Conservation (phyloP, 495 filamentous ascomycete genomes). For the Eremomyces bilateralis region DNA sequence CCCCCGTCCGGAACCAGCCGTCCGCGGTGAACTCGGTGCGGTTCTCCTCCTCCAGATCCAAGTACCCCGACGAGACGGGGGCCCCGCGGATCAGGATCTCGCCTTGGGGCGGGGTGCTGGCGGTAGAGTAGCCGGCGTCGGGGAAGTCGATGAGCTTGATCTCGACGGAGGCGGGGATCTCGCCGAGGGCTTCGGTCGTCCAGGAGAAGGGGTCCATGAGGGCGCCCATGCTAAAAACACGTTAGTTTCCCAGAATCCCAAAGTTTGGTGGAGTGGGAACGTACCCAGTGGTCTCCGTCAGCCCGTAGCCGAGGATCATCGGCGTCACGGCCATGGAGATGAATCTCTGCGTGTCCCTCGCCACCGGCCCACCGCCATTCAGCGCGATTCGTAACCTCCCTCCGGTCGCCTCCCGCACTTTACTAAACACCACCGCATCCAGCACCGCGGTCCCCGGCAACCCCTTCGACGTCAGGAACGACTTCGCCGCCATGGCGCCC, state of each 20-base stretch:
- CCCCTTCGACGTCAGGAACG: slow-evolving; percentile 50
- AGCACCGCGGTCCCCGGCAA: slow-evolving; percentile 43
- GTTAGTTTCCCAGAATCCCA: slow-evolving; percentile 2
- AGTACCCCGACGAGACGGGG: slow-evolving; percentile 52
- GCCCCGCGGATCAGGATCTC: slow-evolving; percentile 83
- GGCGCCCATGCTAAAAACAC: slow-evolving; percentile 42
- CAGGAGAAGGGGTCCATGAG: slow-evolving; percentile 79
- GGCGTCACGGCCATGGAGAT: slow-evolving; percentile 23
- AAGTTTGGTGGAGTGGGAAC: slow-evolving; percentile 1
- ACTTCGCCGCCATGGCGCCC: slow-evolving; percentile 70
- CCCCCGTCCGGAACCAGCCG: slow-evolving; percentile 91
- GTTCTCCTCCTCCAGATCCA: slow-evolving; percentile 67
- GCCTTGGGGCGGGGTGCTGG: slow-evolving; percentile 79
- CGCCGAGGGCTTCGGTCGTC: slow-evolving; percentile 63
- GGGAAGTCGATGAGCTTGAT: slow-evolving; percentile 89
- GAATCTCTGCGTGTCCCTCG: slow-evolving; percentile 24
- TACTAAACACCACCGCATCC: slow-evolving; percentile 23
- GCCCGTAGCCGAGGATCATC: slow-evolving; percentile 54
- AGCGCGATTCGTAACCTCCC: slow-evolving; percentile 20
- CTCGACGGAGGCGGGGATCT: slow-evolving; percentile 63
- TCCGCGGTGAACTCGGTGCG: slow-evolving; percentile 48
- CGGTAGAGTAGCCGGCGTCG: slow-evolving; percentile 76
- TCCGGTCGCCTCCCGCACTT: slow-evolving; percentile 23
- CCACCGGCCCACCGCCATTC: slow-evolving; percentile 23
- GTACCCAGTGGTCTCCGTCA: slow-evolving; percentile 74